phyloP scores from a whole-genome alignment of 257 asterid species.

The Gentiana dahurica region DNA sequence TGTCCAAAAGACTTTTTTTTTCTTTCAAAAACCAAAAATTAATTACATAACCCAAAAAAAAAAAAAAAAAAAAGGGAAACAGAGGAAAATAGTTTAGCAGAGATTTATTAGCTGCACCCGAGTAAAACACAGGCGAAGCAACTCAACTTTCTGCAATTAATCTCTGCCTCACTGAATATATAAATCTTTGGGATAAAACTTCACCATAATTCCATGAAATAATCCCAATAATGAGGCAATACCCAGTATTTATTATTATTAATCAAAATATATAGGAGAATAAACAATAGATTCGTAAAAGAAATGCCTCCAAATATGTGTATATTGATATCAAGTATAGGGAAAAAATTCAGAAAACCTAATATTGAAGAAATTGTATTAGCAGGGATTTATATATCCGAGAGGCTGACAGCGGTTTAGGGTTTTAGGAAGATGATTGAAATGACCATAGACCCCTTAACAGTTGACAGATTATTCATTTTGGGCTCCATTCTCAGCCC shows the following conservation, averaged over 20 bases:
- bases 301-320: no score
- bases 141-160: conserved; percentile 59
- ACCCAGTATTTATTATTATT: no score
- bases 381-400: neutral
- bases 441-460: neutral
- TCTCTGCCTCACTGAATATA: conserved; percentile 17
- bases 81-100: conserved; percentile 26
- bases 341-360: no score
- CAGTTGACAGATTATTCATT: neutral
- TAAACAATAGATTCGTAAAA: no score
- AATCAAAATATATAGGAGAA: no score
- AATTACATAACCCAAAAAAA: no score
- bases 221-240: conserved; percentile 2
- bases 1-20: neutral
- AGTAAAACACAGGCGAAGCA: conserved; percentile 45
- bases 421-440: neutral
- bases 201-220: neutral
- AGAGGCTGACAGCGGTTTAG: neutral
- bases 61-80: neutral
- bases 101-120: conserved; percentile 48
- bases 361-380: no score
- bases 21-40: neutral
- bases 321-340: no score
- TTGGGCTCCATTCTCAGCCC: neutral
- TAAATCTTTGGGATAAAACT: neutral